Conservation (phyloP, 352 stramenopile genomes). For the Phytophthora sansomeana region DNA sequence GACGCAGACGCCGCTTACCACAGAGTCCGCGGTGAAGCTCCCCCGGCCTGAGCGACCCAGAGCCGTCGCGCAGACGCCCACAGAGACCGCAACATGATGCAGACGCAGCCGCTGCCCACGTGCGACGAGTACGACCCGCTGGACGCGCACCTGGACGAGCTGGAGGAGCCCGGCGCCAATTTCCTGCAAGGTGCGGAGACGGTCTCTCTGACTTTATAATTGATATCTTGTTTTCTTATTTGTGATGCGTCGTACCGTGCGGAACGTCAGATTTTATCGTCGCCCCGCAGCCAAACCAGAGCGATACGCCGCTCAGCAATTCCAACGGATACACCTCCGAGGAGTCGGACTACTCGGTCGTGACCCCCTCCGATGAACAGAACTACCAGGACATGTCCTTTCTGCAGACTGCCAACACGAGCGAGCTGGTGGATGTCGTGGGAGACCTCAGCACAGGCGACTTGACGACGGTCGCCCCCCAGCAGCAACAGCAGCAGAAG, state of each 20-base stretch:
- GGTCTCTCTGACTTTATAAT: slow-evolving; percentile 9
- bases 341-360: slow-evolving; percentile 83
- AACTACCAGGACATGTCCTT: slow-evolving; percentile 85
- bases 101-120: slow-evolving; percentile 57
- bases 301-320: slow-evolving; percentile 64
- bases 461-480: slow-evolving; percentile 53
- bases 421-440: slow-evolving; percentile 70
- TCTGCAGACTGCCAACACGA: slow-evolving; percentile 60
- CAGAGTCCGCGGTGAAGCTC: neutral
- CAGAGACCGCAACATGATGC: slow-evolving; percentile 42
- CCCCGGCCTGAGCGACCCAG: slow-evolving; percentile 2
- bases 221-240: slow-evolving; percentile 19
- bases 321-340: slow-evolving; percentile 86
- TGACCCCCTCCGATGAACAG: slow-evolving; percentile 72
- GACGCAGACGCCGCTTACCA: slow-evolving; percentile 9
- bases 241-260: slow-evolving; percentile 1
- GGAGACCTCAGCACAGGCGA: slow-evolving; percentile 57
- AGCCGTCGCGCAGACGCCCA: no score
- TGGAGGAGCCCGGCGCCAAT: slow-evolving; percentile 72
- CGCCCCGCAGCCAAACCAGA: slow-evolving; percentile 32
- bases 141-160: slow-evolving; percentile 73
- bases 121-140: slow-evolving; percentile 77
- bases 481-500: slow-evolving; percentile 52
- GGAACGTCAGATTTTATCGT: slow-evolving; percentile 56
- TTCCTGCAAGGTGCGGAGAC: slow-evolving; percentile 62